These are phyloP conservation scores for Laburnicola sp. DNA, from an alignment of 2,329 filamentous ascomycete species.

Conservation along the genomic window DNA sequence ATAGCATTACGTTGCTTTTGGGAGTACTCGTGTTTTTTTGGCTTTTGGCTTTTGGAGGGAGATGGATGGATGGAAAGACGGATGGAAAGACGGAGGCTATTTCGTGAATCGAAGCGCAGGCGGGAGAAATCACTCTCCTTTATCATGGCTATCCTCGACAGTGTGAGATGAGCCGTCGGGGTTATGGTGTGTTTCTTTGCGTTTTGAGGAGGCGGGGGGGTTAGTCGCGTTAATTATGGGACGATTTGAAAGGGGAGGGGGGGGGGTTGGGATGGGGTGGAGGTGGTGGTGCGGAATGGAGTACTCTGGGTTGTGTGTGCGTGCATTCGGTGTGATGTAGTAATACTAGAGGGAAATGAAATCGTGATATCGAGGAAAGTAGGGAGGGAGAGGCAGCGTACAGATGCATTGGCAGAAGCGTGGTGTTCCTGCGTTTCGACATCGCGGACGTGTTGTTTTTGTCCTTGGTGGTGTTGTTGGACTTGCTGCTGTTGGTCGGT, in stretches of 20 bases:
- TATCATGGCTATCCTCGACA: slow-evolving; percentile 30
- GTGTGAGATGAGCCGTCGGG: slow-evolving; percentile 28
- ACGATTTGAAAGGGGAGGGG: background rate
- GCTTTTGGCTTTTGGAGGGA: too few relatives aligned
- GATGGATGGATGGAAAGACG: too few relatives aligned
- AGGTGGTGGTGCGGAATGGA: background rate
- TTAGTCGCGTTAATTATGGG: background rate
- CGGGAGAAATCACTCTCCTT: slow-evolving; percentile 9
- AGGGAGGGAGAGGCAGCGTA: slow-evolving; percentile 14
- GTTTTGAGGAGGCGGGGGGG: slow-evolving; percentile 27
- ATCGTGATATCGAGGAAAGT: background rate
- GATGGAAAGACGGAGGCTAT: too few relatives aligned
- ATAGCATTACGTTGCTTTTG: too few relatives aligned
- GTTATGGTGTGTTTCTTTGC: slow-evolving; percentile 35
- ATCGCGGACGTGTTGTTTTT: slow-evolving; percentile 21
- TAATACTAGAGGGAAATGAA: background rate
- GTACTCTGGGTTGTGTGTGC: background rate
- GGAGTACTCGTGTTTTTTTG: too few relatives aligned
- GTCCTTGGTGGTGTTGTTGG: slow-evolving; percentile 23
- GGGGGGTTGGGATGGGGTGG: background rate
- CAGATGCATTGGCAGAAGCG: slow-evolving; percentile 37
- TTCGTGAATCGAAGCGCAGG: background rate
- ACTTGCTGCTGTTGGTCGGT: slow-evolving; percentile 28
- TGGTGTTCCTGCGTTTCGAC: slow-evolving; percentile 36
- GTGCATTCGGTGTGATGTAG: too few relatives aligned